Percentiles rank a stretch among this genome's conserved stretches.
Evolutionary conservation across 306 rosid species (phyloP).

Genomic region (Phaseolus lunatus): DNA sequence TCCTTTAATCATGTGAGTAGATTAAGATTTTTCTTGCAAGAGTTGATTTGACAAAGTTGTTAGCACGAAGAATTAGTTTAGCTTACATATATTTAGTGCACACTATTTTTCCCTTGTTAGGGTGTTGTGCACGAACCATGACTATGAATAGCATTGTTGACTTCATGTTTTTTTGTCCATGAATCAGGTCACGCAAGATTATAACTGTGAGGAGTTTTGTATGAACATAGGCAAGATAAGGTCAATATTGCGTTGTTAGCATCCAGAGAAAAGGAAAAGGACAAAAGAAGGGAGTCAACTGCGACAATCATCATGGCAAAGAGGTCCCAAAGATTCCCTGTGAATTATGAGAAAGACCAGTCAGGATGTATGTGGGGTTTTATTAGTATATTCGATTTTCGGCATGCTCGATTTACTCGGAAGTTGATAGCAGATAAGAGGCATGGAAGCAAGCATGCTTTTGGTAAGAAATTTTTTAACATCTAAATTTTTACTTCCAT

Average conservation of each 20-base stretch:
- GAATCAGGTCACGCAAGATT: conserved; percentile 54
- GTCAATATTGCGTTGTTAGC: conserved; percentile 36
- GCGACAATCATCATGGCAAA: conserved; percentile 61
- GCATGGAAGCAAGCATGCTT: conserved; percentile 61
- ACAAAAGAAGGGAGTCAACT: conserved; percentile 38
- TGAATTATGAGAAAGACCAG: conserved; percentile 74
- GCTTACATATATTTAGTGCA: conserved; percentile 23
- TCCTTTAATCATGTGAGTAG: neutral
- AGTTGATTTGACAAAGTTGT: conserved; percentile 31
- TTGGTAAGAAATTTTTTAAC: conserved; percentile 60
- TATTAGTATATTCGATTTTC: conserved; percentile 88
- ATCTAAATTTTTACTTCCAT: conserved; percentile 24
- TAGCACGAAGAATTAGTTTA: conserved; percentile 24
- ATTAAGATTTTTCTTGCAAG: neutral
- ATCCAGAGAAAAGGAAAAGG: conserved; percentile 21
- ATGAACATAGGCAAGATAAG: conserved; percentile 26
- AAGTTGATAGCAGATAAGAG: conserved; percentile 78
- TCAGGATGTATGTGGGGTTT: conserved; percentile 98
- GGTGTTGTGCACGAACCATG: conserved; percentile 17
- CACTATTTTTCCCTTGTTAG: neutral
- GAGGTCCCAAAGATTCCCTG: conserved; percentile 70
- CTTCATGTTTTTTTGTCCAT: conserved; percentile 46
- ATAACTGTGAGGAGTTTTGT: conserved; percentile 42
- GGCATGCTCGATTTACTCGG: conserved; percentile 75
- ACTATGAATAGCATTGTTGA: conserved; percentile 29